Evolutionary conservation across 768 basidiomycete species (phyloP).

Genomic region (Lactarius psammicola): DNA sequence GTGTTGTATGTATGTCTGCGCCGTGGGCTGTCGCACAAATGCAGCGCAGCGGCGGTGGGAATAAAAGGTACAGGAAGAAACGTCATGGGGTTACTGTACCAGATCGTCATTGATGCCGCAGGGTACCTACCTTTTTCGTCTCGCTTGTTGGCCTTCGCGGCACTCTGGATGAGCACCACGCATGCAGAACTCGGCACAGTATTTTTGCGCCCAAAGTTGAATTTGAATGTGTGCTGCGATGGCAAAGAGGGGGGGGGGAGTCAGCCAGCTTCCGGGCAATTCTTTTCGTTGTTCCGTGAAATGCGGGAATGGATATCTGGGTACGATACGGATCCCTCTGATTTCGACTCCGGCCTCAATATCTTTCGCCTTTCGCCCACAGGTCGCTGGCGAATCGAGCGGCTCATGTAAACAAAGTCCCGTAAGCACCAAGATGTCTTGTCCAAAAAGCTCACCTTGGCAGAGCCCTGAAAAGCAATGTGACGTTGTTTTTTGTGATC

Average conservation of each 20-base stretch:
- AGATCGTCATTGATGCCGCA: constrained; percentile 1
- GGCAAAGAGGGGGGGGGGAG: not conserved
- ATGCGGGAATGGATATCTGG: not conserved
- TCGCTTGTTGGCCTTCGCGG: constrained; percentile 10
- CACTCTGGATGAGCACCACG: not conserved
- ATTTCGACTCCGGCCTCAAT: not conserved
- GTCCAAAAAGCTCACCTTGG: not conserved
- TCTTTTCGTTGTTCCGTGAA: not conserved
- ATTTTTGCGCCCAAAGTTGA: constrained; percentile 7
- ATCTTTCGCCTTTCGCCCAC: too few species aligned
- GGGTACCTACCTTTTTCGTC: constrained; percentile 17
- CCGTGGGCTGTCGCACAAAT: not conserved
- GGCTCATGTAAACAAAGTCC: not conserved
- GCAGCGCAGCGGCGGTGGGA: constrained; percentile 6
- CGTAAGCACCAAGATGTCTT: not conserved
- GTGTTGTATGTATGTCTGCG: not conserved
- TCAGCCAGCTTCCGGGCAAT: not conserved
- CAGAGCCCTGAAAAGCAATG: not conserved
- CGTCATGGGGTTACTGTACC: constrained; percentile 9
- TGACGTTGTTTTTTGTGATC: constrained; percentile 15
- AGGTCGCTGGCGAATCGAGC: too few species aligned
- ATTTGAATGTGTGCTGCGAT: not conserved
- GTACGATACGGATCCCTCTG: not conserved
- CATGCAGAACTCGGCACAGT: not conserved
- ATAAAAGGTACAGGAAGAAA: constrained; percentile 20